phyloP scores from a whole-genome alignment of 129 eudicot species.

The Flaveria bidentis region DNA sequence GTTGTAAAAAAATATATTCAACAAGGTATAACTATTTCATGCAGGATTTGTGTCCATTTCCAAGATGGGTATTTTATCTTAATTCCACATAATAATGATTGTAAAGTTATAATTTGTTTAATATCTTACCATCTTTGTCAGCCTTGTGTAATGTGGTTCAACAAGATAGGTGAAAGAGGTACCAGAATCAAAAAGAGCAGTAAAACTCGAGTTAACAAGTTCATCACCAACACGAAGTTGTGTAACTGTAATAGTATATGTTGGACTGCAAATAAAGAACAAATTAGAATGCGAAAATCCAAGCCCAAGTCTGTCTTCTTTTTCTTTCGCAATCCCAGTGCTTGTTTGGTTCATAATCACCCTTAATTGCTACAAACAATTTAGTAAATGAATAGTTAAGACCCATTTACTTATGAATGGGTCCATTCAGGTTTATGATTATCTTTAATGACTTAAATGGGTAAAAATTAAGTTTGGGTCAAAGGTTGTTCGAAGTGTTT shows the following conservation, averaged over 20 bases:
- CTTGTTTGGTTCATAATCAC: not conserved
- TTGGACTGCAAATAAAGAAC: constrained; percentile 53
- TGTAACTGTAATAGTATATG: constrained; percentile 63
- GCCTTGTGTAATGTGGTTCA: constrained; percentile 62
- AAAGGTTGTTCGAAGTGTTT: not conserved
- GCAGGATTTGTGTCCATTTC: no score
- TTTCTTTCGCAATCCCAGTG: not conserved
- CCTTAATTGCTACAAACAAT: constrained; percentile 10
- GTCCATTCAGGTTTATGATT: not conserved
- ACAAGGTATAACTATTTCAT: no score
- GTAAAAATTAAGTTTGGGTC: not conserved
- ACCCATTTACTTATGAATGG: not conserved
- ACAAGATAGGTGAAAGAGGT: constrained; percentile 75
- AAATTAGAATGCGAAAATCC: constrained; percentile 5
- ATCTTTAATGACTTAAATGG: not conserved
- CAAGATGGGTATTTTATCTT: no score
- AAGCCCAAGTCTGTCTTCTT: not conserved
- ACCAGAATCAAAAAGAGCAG: constrained; percentile 87
- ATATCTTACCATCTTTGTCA: constrained; percentile 62
- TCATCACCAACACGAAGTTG: constrained; percentile 62
- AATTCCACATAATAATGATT: not conserved
- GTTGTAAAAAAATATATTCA: not conserved
- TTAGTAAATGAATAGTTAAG: constrained; percentile 3
- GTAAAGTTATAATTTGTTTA: not conserved
- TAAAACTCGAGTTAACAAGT: constrained; percentile 52